phyloP scores from a whole-genome alignment of 1,284 basidiomycete genomes.

The Anthracocystis panici-leucophaei region DNA sequence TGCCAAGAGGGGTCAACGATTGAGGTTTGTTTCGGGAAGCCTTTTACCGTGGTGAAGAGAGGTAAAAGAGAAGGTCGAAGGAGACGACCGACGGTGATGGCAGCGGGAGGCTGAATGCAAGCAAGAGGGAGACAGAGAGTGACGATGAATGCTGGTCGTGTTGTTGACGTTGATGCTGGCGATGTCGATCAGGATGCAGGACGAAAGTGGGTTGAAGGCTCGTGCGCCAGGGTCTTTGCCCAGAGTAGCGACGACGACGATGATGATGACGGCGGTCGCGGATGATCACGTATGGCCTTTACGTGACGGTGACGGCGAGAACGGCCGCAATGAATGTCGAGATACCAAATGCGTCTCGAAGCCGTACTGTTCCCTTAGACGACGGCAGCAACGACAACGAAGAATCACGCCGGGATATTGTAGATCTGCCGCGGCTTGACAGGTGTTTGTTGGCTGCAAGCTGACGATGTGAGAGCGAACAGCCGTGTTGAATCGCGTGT shows the following conservation, averaged over 20 bases:
- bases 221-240: slow-evolving; percentile 24
- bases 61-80: too few relatives aligned
- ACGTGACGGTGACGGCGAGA: neutral
- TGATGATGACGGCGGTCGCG: slow-evolving; percentile 12
- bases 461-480: slow-evolving; percentile 13
- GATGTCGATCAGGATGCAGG: neutral
- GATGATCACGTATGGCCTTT: too few relatives aligned
- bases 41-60: neutral
- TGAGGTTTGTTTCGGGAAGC: too few relatives aligned
- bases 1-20: too few relatives aligned
- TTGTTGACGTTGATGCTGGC: neutral
- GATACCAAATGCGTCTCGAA: neutral
- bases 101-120: neutral
- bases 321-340: slow-evolving; percentile 7
- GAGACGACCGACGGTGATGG: neutral
- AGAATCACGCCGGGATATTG: neutral
- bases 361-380: neutral
- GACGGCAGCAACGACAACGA: neutral
- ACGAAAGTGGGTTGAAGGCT: slow-evolving; percentile 17
- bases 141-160: neutral
- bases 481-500: slow-evolving; percentile 1
- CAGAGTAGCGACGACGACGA: neutral
- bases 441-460: slow-evolving; percentile 2
- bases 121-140: neutral
- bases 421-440: slow-evolving; percentile 7